Conservation (phyloP, 495 filamentous ascomycete species). For the Beverwykella pulmonaria region DNA sequence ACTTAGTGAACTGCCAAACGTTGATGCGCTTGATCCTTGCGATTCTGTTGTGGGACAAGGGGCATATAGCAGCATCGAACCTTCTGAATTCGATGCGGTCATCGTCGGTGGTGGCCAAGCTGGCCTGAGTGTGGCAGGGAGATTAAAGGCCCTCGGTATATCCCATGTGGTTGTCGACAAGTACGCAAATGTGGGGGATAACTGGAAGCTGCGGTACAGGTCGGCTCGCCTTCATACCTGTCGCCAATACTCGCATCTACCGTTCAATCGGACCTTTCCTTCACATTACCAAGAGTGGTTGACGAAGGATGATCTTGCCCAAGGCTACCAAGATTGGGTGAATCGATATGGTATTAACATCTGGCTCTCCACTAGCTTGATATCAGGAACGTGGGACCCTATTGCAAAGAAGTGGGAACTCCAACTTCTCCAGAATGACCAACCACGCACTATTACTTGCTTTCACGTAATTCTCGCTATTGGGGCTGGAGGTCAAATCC, state of each 20-base stretch:
- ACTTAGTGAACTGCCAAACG: conserved; percentile 22
- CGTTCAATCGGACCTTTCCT: conserved; percentile 47
- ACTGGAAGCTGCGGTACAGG: conserved; percentile 48
- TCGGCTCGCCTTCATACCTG: conserved; percentile 44
- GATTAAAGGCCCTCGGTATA: conserved; percentile 46
- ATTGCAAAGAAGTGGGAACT: not conserved
- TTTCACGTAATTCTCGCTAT: conserved; percentile 16
- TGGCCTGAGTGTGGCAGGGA: conserved; percentile 44
- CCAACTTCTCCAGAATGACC: not conserved
- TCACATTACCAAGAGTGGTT: conserved; percentile 45
- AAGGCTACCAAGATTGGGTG: not conserved
- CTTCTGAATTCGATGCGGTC: conserved; percentile 38
- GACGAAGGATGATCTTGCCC: conserved; percentile 37
- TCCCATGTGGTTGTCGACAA: conserved; percentile 45
- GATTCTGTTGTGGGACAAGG: too few species aligned
- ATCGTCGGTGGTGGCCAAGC: conserved; percentile 46
- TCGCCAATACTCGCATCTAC: conserved; percentile 43
- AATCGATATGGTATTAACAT: not conserved
- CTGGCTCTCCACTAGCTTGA: not conserved
- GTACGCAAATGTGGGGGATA: conserved; percentile 43
- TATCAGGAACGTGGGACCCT: not conserved
- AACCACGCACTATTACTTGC: not conserved
- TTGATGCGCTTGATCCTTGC: conserved; percentile 21
- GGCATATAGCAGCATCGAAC: too few species aligned
- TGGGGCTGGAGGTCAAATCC: conserved; percentile 44